phyloP scores from a whole-genome alignment of 305 asterid genomes.

The Fraxinus floribunda region DNA sequence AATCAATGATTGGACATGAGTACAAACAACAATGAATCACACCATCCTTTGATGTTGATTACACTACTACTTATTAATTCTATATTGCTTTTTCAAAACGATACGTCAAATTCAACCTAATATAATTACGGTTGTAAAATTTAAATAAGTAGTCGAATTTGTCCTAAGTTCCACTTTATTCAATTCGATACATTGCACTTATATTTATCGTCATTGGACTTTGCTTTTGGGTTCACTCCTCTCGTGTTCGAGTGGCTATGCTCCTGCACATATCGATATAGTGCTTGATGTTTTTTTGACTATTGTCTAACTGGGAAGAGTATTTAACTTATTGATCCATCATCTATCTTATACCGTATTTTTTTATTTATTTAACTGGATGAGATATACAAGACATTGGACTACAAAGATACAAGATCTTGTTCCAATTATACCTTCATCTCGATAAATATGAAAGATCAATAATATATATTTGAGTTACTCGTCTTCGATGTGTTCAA shows the following conservation, averaged over 20 bases:
- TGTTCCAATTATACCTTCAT: too few relatives aligned
- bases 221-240: too few relatives aligned
- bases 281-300: background rate
- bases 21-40: conserved; percentile 34
- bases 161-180: background rate
- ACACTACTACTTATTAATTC: conserved; percentile 28
- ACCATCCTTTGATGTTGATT: conserved; percentile 30
- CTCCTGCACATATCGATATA: background rate
- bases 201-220: background rate
- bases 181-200: background rate
- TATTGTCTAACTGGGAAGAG: too few relatives aligned
- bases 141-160: background rate
- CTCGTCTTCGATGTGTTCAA: background rate
- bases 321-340: too few relatives aligned
- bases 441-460: too few relatives aligned
- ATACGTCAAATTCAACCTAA: background rate
- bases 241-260: too few relatives aligned
- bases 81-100: background rate
- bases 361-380: too few relatives aligned
- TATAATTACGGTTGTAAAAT: background rate
- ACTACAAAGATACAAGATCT: background rate
- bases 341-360: too few relatives aligned
- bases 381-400: too few relatives aligned
- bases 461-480: background rate
- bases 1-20: conserved; percentile 37